Evolutionary conservation across 208 protist species (phyloP).

Genomic region (Willaertia magna): DNA sequence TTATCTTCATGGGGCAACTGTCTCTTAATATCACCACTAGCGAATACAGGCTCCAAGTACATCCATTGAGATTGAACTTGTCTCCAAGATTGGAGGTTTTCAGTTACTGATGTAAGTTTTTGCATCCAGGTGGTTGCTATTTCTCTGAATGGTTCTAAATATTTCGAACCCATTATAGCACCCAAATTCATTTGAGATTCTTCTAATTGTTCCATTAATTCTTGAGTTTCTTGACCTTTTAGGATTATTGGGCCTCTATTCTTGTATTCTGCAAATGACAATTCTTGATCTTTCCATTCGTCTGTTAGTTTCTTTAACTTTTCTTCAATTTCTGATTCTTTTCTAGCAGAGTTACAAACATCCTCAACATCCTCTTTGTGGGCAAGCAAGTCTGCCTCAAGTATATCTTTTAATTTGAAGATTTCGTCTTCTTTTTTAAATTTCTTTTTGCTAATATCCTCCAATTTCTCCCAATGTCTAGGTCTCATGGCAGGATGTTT

Average conservation of each 20-base stretch:
- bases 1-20: conserved; percentile 89
- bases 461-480: conserved; percentile 85
- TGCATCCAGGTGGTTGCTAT: conserved; percentile 66
- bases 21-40: conserved; percentile 86
- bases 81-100: conserved; percentile 75
- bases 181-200: conserved; percentile 82
- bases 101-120: conserved; percentile 73
- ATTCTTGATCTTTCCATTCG: conserved; percentile 76
- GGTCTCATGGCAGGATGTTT: conserved; percentile 73
- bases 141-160: conserved; percentile 78
- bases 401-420: conserved; percentile 80
- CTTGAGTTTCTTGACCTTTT: conserved; percentile 68
- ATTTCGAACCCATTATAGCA: conserved; percentile 77
- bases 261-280: conserved; percentile 83
- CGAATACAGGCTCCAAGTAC: conserved; percentile 90
- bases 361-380: conserved; percentile 84
- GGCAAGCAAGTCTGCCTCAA: conserved; percentile 65
- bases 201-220: conserved; percentile 75
- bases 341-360: conserved; percentile 74
- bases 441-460: conserved; percentile 62
- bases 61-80: conserved; percentile 87
- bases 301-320: conserved; percentile 73
- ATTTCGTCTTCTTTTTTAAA: conserved; percentile 74
- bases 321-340: conserved; percentile 84
- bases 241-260: conserved; percentile 76